These are phyloP conservation scores for Botryosphaeria dothidea DNA, from an alignment of 2,329 filamentous ascomycete genomes.

Conservation along the genomic window DNA sequence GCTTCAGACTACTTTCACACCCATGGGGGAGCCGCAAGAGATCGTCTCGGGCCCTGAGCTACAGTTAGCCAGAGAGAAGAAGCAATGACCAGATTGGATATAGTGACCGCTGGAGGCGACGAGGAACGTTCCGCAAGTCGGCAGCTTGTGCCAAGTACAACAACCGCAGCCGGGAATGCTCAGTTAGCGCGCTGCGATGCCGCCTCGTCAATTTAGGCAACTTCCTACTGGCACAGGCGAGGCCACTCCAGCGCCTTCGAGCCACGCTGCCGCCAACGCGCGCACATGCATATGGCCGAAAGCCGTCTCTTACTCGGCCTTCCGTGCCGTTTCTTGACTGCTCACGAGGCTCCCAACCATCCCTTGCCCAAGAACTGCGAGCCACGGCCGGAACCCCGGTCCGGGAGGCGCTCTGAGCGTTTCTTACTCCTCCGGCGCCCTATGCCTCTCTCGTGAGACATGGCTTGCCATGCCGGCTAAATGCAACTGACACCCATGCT, in stretches of 20 bases:
- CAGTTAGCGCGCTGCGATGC: not conserved
- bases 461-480: constrained; percentile 13
- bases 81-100: not conserved
- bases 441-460: not conserved
- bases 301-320: not conserved
- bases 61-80: not conserved
- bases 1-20: not conserved
- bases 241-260: not conserved
- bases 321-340: not conserved
- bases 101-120: not conserved
- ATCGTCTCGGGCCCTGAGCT: not conserved
- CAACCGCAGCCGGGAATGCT: not conserved
- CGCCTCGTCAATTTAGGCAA: not conserved
- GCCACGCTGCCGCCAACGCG: not conserved
- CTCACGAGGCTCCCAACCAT: not conserved
- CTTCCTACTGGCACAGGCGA: not conserved
- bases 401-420: constrained; percentile 11
- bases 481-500: not conserved
- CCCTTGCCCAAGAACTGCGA: not conserved
- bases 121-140: not conserved
- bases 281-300: not conserved
- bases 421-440: constrained; percentile 10
- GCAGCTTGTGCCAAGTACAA: not conserved
- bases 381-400: constrained; percentile 1
- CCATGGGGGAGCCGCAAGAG: not conserved